These are phyloP conservation scores for Tricholoma saponaceum DNA, from an alignment of 768 basidiomycete genomes.

Conservation along the genomic window DNA sequence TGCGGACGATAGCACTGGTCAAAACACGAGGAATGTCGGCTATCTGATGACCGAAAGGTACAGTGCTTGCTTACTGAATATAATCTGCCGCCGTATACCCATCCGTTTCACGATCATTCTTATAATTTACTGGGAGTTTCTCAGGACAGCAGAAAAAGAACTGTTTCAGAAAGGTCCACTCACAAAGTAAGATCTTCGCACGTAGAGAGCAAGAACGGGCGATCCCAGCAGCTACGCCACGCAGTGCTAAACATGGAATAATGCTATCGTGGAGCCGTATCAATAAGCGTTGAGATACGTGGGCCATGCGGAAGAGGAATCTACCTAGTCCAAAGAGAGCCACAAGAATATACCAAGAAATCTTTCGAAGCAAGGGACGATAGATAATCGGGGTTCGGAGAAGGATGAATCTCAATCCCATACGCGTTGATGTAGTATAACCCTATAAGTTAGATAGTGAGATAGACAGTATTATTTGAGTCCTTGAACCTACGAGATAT, in stretches of 20 bases:
- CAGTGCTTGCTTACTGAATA: slow-evolving; percentile 47
- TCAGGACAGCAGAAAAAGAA: background rate
- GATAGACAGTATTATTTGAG: slow-evolving; percentile 5
- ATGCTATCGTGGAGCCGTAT: slow-evolving; percentile 32
- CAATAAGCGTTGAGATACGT: background rate
- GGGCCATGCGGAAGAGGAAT: slow-evolving; percentile 7
- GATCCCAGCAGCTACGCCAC: slow-evolving; percentile 74
- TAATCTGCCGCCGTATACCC: slow-evolving; percentile 85
- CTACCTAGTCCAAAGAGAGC: slow-evolving; percentile 91
- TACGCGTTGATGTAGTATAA: slow-evolving; percentile 89
- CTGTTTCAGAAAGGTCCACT: slow-evolving; percentile 24
- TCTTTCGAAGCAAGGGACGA: slow-evolving; percentile 55
- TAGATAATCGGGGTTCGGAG: slow-evolving; percentile 80
- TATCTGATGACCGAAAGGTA: background rate
- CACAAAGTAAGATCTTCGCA: slow-evolving; percentile 84
- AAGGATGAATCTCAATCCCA: slow-evolving; percentile 88
- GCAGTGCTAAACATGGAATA: slow-evolving; percentile 86
- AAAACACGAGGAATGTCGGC: background rate
- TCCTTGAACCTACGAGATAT: slow-evolving; percentile 51
- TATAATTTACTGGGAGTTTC: slow-evolving; percentile 63
- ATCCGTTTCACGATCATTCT: slow-evolving; percentile 88
- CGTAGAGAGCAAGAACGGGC: slow-evolving; percentile 66
- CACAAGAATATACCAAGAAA: slow-evolving; percentile 86
- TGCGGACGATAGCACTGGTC: slow-evolving; percentile 60
- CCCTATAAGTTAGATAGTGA: slow-evolving; percentile 35